Percentiles rank a stretch among this genome's conserved stretches.
phyloP scores from a whole-genome alignment of 495 filamentous ascomycete species.

The Aspergillus nidulans region DNA sequence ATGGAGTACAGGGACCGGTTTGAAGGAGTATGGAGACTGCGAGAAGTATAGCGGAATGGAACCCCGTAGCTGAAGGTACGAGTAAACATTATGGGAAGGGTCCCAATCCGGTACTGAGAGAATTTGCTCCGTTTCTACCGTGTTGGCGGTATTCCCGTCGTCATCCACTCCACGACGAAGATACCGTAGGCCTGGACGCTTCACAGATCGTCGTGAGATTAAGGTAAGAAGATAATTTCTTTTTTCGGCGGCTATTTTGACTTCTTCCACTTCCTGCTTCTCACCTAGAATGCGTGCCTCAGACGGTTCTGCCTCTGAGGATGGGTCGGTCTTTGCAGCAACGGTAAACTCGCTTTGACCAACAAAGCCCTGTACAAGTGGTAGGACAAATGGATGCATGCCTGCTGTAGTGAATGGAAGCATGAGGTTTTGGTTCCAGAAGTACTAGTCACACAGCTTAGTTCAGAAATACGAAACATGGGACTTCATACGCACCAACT shows the following conservation, averaged over 20 bases:
- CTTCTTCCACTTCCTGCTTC: slow-evolving; percentile 25
- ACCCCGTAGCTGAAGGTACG: slow-evolving; percentile 79
- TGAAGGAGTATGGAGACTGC: slow-evolving; percentile 87
- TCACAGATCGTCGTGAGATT: slow-evolving; percentile 78
- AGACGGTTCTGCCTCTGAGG: slow-evolving; percentile 9
- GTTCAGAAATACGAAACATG: neutral
- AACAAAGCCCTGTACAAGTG: slow-evolving; percentile 91
- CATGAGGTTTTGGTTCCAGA: slow-evolving; percentile 83
- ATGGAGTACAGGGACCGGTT: slow-evolving; percentile 75
- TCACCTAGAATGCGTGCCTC: slow-evolving; percentile 33
- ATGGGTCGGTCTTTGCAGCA: slow-evolving; percentile 26
- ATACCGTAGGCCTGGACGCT: slow-evolving; percentile 83
- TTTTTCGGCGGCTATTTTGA: slow-evolving; percentile 25
- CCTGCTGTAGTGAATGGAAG: slow-evolving; percentile 68
- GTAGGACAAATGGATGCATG: slow-evolving; percentile 60
- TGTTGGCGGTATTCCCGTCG: slow-evolving; percentile 81
- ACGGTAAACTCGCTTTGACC: slow-evolving; percentile 78
- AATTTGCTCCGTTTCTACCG: slow-evolving; percentile 90
- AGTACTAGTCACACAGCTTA: slow-evolving; percentile 53
- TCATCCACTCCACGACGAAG: slow-evolving; percentile 89
- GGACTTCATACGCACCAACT: slow-evolving; percentile 46
- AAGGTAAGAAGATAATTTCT: slow-evolving; percentile 70
- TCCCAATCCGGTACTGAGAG: slow-evolving; percentile 64
- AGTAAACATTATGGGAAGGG: slow-evolving; percentile 60
- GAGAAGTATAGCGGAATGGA: slow-evolving; percentile 92